phyloP scores from a whole-genome alignment of 352 stramenopile genomes.

The Globisporangium mamillatum region DNA sequence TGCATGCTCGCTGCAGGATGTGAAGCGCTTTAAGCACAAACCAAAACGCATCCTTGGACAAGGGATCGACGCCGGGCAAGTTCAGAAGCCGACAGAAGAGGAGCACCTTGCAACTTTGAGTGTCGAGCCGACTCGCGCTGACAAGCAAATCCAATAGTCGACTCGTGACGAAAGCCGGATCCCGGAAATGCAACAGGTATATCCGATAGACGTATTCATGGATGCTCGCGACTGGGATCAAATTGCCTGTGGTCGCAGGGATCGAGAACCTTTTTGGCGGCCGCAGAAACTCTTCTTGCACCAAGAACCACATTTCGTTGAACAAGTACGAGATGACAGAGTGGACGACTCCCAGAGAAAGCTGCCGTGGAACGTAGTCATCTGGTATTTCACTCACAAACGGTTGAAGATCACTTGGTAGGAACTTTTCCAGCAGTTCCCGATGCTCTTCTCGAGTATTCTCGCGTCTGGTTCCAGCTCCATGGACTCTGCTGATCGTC shows the following conservation, averaged over 20 bases:
- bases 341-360: slow-evolving; percentile 35
- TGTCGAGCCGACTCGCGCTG: slow-evolving; percentile 43
- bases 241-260: not conserved
- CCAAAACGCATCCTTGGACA: slow-evolving; percentile 45
- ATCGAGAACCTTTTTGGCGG: slow-evolving; percentile 21
- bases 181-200: slow-evolving; percentile 45
- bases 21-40: slow-evolving; percentile 50
- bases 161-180: slow-evolving; percentile 33
- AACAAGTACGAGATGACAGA: slow-evolving; percentile 45
- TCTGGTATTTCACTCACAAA: slow-evolving; percentile 28
- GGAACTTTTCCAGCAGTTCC: slow-evolving; percentile 32
- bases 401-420: slow-evolving; percentile 29
- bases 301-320: slow-evolving; percentile 42
- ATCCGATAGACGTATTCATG: slow-evolving; percentile 51
- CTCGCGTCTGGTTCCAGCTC: not conserved
- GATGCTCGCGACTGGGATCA: slow-evolving; percentile 27
- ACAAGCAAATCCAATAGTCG: slow-evolving; percentile 46
- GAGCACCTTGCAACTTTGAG: slow-evolving; percentile 55
- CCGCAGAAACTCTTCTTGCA: slow-evolving; percentile 33
- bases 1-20: slow-evolving; percentile 38
- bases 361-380: slow-evolving; percentile 38
- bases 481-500: not conserved
- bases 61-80: slow-evolving; percentile 33
- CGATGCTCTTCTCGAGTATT: slow-evolving; percentile 18
- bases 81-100: slow-evolving; percentile 44